Evolutionary conservation across 2,329 filamentous ascomycete genomes (phyloP).

Genomic region (Alternaria triticina): DNA sequence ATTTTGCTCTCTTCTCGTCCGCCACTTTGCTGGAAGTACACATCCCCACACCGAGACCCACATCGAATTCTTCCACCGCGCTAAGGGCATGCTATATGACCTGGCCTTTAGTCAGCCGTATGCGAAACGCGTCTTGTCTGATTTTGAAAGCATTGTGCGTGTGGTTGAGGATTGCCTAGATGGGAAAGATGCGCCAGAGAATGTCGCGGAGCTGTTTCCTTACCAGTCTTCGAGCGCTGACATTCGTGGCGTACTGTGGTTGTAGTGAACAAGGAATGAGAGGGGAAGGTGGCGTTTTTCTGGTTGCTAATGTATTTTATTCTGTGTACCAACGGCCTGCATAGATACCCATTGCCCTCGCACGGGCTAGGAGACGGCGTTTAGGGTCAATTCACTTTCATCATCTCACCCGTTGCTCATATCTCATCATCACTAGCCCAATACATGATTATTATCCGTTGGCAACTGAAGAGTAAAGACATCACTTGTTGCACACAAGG

Average conservation of each 20-base stretch:
- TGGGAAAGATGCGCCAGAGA: constrained; percentile 11
- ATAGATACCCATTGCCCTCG: not conserved
- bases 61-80: constrained; percentile 18
- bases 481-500: not conserved
- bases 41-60: constrained; percentile 14
- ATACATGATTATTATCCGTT: rapidly evolving
- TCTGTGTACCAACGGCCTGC: not conserved
- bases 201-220: constrained; percentile 30
- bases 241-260: constrained; percentile 5
- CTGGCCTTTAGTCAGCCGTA: constrained; percentile 19
- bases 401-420: not conserved
- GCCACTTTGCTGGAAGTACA: constrained; percentile 4
- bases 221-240: constrained; percentile 26
- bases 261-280: not conserved
- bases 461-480: not conserved
- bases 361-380: not conserved
- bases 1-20: constrained; percentile 26
- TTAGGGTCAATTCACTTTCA: not conserved
- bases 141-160: constrained; percentile 24
- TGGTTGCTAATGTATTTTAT: not conserved
- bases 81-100: constrained; percentile 18
- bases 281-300: not conserved
- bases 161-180: constrained; percentile 9
- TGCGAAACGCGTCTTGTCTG: constrained; percentile 28
- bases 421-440: not conserved